Percentiles rank a stretch among this genome's conserved stretches.
These are phyloP conservation scores for Coemansia sp. DNA, from an alignment of 192 early-diverging fungal species.

Conservation along the genomic window DNA sequence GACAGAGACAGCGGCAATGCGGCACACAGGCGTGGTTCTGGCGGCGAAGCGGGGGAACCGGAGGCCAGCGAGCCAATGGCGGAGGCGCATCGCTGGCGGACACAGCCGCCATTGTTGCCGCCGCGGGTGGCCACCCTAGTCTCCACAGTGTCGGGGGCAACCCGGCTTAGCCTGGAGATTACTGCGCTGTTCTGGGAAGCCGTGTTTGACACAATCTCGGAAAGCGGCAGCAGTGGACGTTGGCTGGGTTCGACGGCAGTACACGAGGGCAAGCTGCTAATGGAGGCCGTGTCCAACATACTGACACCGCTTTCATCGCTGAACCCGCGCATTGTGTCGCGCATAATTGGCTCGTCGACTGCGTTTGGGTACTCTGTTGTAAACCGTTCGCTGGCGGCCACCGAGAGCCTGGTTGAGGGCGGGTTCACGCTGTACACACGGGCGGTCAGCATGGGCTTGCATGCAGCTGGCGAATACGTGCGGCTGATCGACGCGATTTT, in stretches of 20 bases:
- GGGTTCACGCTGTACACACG: conserved; percentile 77
- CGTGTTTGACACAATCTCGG: conserved; percentile 46
- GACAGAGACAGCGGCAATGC: not conserved
- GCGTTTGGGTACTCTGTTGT: conserved; percentile 32
- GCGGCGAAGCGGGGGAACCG: not conserved
- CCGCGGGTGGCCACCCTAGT: conserved; percentile 43
- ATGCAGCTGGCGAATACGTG: conserved; percentile 83
- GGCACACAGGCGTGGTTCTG: not conserved
- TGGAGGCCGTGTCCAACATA: conserved; percentile 19
- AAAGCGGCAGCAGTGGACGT: conserved; percentile 41
- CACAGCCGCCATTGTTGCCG: conserved; percentile 41
- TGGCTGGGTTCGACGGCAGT: conserved; percentile 40
- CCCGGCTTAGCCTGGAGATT: conserved; percentile 48
- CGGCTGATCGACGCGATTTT: conserved; percentile 92
- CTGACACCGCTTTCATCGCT: conserved; percentile 42
- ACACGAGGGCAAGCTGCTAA: conserved; percentile 32
- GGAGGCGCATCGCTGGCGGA: conserved; percentile 26
- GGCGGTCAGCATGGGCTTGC: conserved; percentile 66
- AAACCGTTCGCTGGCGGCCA: conserved; percentile 40
- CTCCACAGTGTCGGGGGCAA: conserved; percentile 40
- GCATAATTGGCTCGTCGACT: conserved; percentile 30
- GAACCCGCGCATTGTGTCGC: conserved; percentile 46
- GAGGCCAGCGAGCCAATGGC: conserved; percentile 43
- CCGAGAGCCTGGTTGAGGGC: conserved; percentile 51
- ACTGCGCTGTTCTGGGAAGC: conserved; percentile 48